These are phyloP conservation scores for Cercospora beticola DNA, from an alignment of 2,329 filamentous ascomycete genomes.

Conservation along the genomic window DNA sequence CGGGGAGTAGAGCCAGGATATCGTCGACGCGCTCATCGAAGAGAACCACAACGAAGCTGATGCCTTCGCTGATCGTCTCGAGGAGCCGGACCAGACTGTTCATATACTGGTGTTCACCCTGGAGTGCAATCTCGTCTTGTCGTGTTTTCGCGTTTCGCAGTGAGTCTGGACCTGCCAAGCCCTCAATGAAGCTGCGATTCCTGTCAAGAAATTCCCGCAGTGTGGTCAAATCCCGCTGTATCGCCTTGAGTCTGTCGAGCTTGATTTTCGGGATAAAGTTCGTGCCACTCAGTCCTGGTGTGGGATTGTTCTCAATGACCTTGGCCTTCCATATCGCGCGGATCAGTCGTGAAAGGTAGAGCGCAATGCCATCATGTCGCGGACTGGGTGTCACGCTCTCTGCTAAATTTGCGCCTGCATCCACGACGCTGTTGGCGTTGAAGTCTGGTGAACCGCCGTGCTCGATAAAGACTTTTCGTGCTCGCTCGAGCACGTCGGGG, in stretches of 20 bases:
- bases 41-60: conserved; percentile 90
- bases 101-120: conserved; percentile 90
- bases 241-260: conserved; percentile 65
- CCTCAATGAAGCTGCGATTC: conserved; percentile 92
- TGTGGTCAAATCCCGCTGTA: conserved; percentile 78
- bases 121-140: conserved; percentile 86
- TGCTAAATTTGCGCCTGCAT: conserved; percentile 63
- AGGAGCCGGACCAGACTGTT: conserved; percentile 83
- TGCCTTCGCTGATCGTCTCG: conserved; percentile 89
- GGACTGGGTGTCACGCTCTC: conserved; percentile 86
- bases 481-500: conserved; percentile 79
- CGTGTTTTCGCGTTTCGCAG: conserved; percentile 74
- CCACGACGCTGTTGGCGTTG: conserved; percentile 66
- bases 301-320: conserved; percentile 61
- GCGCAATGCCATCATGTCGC: conserved; percentile 79
- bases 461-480: conserved; percentile 84
- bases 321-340: conserved; percentile 82
- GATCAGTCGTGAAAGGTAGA: conserved; percentile 86
- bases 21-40: conserved; percentile 93
- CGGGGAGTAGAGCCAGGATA: conserved; percentile 75
- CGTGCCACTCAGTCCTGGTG: conserved; percentile 58
- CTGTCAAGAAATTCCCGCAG: conserved; percentile 77
- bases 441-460: conserved; percentile 84
- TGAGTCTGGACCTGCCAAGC: conserved; percentile 85
- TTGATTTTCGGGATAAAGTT: conserved; percentile 67